Base-by-base conservation (phyloP, 148 eudicot genomes). In the Gaultheria prostrata region DNA sequence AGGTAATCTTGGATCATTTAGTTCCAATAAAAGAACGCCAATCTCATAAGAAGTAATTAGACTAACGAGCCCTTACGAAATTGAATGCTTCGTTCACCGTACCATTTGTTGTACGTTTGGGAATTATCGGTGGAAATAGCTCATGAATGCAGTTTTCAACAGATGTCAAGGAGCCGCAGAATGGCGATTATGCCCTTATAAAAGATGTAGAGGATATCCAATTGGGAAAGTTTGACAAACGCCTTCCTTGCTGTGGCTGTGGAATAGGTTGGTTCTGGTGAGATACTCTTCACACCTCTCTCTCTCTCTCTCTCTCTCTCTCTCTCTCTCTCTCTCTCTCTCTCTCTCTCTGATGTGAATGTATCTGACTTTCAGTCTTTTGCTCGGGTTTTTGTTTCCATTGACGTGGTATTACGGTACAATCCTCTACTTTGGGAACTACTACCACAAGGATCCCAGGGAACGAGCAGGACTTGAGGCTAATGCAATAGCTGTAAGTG, bases 181-280 rank as follows among this genome's bases (percentile, higher is more conserved):
- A 79, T 35, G 90, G 86, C 28, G 83, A 90, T 80, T 85, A 84
- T 59, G 63, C 78, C 45, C 89, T 67, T 50, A 77, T 81, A 28
- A 82, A 26, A 49, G 91, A 92, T 83, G 82, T 56, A 24, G 92
- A 89, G 76, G 75, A 82, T 63, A 86, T 73, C 39, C 78, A 75
- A 74, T 82, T 92, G 83, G 94, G 93, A 78, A 63, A 83, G 88
- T 92, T 88, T 80, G 93, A 90, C 89, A 89, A 88, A 78, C 94
- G 89, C 53, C 94, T 92, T 76, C 92, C 94, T 49, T 92, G 89
- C 82, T 89, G 81, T 86, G 94, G 94, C 80, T 92, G 91, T 83
- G 94, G 94, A 85, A 88, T 92, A 63, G 94, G 94, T 81, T 92
- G 94, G 94, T 89, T 88, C 85, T 92, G 87, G 94, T 92, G 84